phyloP scores from a whole-genome alignment of 1,284 basidiomycete genomes.

The Kalmanozyma brasiliensis region DNA sequence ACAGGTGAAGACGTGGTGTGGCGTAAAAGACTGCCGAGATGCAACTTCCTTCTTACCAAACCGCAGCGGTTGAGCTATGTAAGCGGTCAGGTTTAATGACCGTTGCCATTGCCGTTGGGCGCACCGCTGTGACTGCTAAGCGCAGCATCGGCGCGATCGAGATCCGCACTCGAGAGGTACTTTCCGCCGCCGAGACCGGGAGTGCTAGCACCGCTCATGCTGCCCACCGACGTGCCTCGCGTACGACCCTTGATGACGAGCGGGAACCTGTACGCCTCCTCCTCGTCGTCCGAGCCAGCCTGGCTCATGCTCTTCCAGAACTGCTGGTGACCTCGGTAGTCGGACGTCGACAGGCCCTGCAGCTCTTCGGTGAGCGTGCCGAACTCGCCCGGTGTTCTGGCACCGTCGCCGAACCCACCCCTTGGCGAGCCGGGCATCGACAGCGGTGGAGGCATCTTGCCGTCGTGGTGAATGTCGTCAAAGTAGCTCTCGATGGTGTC shows the following conservation, averaged over 20 bases:
- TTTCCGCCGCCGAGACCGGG: conserved; percentile 59
- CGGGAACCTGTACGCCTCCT: conserved; percentile 56
- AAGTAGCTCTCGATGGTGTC: conserved; percentile 74
- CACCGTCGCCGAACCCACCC: conserved; percentile 66
- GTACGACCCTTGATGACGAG: conserved; percentile 56
- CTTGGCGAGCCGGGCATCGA: conserved; percentile 91
- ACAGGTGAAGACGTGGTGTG: neutral
- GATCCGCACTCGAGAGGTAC: conserved; percentile 55
- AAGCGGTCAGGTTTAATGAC: conserved; percentile 5
- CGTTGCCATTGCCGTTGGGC: conserved; percentile 27
- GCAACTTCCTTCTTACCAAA: neutral
- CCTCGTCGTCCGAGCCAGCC: conserved; percentile 60
- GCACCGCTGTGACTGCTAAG: conserved; percentile 51
- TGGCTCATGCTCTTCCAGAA: conserved; percentile 63
- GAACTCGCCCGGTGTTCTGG: conserved; percentile 61
- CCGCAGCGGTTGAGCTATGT: too few species aligned
- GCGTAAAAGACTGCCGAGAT: neutral
- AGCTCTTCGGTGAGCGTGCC: conserved; percentile 62
- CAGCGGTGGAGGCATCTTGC: conserved; percentile 75
- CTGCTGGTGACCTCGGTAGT: conserved; percentile 57
- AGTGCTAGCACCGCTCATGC: conserved; percentile 59
- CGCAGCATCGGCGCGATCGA: conserved; percentile 59
- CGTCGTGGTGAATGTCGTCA: conserved; percentile 71
- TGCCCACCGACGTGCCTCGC: conserved; percentile 59
- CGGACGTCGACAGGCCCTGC: conserved; percentile 60